These are phyloP conservation scores for Kitagawia praeruptora DNA, from an alignment of 129 eudicot genomes.

Conservation along the genomic window DNA sequence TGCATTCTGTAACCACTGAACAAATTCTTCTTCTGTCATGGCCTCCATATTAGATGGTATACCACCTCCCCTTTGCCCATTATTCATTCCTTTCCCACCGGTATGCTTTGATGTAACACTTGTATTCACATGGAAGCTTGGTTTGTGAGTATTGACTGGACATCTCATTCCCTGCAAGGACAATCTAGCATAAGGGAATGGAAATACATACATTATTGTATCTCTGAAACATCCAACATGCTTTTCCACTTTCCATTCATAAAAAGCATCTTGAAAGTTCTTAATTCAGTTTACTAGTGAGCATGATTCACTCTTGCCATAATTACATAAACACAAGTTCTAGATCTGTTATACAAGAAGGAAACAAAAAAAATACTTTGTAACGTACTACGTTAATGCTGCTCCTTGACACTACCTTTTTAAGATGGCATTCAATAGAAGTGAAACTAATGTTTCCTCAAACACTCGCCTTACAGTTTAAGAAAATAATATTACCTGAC, in stretches of 20 bases:
- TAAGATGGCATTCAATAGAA: neutral
- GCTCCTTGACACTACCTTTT: neutral
- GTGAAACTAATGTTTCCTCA: neutral
- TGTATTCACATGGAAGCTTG: constrained; percentile 91
- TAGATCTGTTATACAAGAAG: neutral
- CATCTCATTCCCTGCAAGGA: constrained; percentile 86
- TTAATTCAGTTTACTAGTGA: neutral
- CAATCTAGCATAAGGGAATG: neutral
- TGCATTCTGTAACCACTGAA: constrained; percentile 79
- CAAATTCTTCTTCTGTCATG: constrained; percentile 86
- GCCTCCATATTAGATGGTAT: constrained; percentile 47
- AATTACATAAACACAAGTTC: neutral
- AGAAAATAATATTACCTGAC: constrained; percentile 52
- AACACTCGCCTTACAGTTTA: neutral
- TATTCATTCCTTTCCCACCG: constrained; percentile 38
- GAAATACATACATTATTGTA: neutral
- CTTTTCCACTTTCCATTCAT: neutral
- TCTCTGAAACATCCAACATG: neutral
- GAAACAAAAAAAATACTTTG: neutral
- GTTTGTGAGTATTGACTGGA: constrained; percentile 83
- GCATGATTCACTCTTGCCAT: neutral
- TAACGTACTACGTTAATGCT: neutral
- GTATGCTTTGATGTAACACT: constrained; percentile 56
- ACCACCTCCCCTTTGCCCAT: constrained; percentile 52
- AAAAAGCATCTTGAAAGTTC: neutral